Evolutionary conservation across 2,329 filamentous ascomycete species (phyloP).

Genomic region (Fusarium neocosmosporiellum): DNA sequence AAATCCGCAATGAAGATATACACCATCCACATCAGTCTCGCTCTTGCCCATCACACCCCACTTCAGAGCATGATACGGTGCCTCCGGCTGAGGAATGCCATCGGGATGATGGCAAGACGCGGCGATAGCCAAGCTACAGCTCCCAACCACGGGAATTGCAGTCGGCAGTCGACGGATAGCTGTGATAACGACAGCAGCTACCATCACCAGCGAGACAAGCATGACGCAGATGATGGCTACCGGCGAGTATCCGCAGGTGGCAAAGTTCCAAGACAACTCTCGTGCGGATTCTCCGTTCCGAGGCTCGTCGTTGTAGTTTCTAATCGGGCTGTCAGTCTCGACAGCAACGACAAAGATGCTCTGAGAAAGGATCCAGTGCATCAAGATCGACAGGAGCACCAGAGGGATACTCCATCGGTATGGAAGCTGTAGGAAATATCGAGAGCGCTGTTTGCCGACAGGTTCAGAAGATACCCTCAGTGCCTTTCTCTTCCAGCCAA

Average conservation of each 20-base stretch:
- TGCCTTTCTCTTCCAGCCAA: constrained; percentile 3
- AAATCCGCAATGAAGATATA: constrained; percentile 9
- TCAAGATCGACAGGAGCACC: neutral
- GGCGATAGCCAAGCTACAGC: constrained; percentile 19
- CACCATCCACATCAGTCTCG: neutral
- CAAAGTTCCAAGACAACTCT: neutral
- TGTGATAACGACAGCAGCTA: neutral
- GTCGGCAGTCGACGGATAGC: neutral
- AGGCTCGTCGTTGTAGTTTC: neutral
- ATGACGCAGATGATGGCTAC: constrained; percentile 10
- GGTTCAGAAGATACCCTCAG: constrained; percentile 6
- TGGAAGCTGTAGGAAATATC: constrained; percentile 22
- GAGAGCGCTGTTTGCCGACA: constrained; percentile 4
- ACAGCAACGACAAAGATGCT: constrained; percentile 17
- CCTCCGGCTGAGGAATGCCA: neutral
- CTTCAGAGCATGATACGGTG: neutral
- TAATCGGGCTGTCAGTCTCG: neutral
- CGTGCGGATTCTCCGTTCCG: neutral
- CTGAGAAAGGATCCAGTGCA: constrained; percentile 22
- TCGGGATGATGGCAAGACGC: constrained; percentile 18
- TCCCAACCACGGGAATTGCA: constrained; percentile 5
- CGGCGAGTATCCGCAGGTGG: constrained; percentile 19
- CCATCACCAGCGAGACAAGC: neutral
- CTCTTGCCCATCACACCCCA: constrained; percentile 11
- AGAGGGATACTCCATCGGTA: constrained; percentile 14